phyloP scores from a whole-genome alignment of 345 rosid genomes.

The Hypericum androsaemum region DNA sequence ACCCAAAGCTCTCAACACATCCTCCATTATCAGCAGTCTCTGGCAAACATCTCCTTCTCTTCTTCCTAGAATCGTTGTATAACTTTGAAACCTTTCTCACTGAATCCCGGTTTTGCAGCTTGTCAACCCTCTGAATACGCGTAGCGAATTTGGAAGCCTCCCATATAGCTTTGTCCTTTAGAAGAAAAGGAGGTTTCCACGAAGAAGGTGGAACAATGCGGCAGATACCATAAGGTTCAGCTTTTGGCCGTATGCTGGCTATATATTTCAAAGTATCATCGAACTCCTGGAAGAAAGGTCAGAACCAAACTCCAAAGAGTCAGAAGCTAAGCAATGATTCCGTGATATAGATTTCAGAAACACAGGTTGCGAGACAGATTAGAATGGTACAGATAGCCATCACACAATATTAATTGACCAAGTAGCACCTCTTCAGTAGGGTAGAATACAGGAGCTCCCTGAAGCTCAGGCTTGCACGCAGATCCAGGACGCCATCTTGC shows the following conservation, averaged over 20 bases:
- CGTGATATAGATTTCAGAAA: conserved; percentile 7
- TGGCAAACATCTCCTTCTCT: conserved; percentile 61
- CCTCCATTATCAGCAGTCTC: conserved; percentile 33
- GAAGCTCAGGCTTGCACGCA: conserved; percentile 60
- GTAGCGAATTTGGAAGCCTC: conserved; percentile 69
- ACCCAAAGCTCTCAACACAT: conserved; percentile 71
- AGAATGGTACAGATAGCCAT: conserved; percentile 11
- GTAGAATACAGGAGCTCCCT: conserved; percentile 83
- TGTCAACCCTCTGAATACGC: conserved; percentile 95
- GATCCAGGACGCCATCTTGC: conserved; percentile 82
- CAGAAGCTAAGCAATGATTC: not conserved
- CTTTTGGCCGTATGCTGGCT: conserved; percentile 65
- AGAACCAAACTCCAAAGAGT: conserved; percentile 17
- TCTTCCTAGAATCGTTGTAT: conserved; percentile 46
- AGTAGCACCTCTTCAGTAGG: conserved; percentile 81
- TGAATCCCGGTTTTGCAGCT: conserved; percentile 84
- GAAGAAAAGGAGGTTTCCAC: conserved; percentile 94
- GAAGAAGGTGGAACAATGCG: conserved; percentile 95
- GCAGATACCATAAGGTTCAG: conserved; percentile 92
- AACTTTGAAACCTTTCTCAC: conserved; percentile 51
- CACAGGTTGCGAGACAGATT: not conserved
- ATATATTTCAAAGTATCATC: conserved; percentile 83
- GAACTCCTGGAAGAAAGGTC: conserved; percentile 58
- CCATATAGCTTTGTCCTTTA: conserved; percentile 67
- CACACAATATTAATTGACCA: conserved; percentile 2